Percentiles rank a stretch among this genome's conserved stretches.
Conservation (phyloP, 1,139 yeast species). For the Zygosaccharomyces sapae region DNA sequence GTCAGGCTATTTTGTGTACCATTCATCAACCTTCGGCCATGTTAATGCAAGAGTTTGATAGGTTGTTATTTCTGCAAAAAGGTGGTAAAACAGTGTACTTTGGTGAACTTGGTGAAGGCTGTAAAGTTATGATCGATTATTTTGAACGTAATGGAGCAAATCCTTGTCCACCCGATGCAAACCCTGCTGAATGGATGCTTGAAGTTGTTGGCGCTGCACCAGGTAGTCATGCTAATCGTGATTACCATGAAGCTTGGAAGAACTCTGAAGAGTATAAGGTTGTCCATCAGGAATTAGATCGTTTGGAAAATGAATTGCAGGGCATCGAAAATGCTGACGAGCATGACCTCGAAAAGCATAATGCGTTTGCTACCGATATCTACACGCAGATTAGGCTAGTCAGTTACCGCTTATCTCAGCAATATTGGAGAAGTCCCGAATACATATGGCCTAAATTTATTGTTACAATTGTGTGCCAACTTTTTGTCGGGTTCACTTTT, state of each 20-base stretch:
- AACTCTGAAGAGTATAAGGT: conserved; percentile 57
- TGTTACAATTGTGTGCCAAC: conserved; percentile 46
- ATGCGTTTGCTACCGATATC: conserved; percentile 45
- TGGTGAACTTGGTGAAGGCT: conserved; percentile 71
- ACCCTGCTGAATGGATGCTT: conserved; percentile 83
- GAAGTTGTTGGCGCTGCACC: conserved; percentile 80
- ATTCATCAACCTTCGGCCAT: conserved; percentile 83
- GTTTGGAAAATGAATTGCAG: conserved; percentile 45
- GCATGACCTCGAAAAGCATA: conserved; percentile 10
- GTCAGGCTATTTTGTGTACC: conserved; percentile 80
- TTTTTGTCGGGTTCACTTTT: conserved; percentile 73
- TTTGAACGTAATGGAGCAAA: conserved; percentile 70
- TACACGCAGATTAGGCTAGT: conserved; percentile 51
- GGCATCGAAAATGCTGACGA: conserved; percentile 10
- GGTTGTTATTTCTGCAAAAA: conserved; percentile 62
- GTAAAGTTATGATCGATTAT: conserved; percentile 56
- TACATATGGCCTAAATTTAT: conserved; percentile 55
- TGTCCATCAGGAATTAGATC: conserved; percentile 42
- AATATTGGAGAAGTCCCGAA: conserved; percentile 60
- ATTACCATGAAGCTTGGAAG: conserved; percentile 65
- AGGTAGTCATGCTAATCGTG: conserved; percentile 61
- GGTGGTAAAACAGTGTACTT: conserved; percentile 81
- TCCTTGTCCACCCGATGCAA: conserved; percentile 59
- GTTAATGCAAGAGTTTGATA: conserved; percentile 70
- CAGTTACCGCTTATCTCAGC: conserved; percentile 49